phyloP scores from a whole-genome alignment of 73 alveolate genomes.

The Blepharisma stoltei region DNA sequence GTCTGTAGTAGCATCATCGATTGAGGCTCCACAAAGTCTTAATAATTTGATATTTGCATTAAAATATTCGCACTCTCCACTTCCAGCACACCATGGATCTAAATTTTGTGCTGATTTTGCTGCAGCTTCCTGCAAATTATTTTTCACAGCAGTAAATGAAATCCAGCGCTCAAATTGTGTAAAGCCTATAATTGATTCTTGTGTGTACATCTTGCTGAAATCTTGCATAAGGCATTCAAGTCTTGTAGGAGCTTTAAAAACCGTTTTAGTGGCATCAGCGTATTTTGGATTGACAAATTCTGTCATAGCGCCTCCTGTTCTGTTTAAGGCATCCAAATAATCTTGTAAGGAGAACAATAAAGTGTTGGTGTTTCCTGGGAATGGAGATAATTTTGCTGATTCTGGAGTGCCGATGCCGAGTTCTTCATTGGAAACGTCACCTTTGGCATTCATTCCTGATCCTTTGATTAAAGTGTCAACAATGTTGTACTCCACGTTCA shows the following conservation, averaged over 20 bases:
- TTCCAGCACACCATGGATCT: slow-evolving; percentile 83
- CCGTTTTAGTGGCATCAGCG: slow-evolving; percentile 86
- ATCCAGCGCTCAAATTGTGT: slow-evolving; percentile 88
- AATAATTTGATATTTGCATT: slow-evolving; percentile 67
- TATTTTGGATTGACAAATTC: slow-evolving; percentile 99
- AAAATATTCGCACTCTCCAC: slow-evolving; percentile 85
- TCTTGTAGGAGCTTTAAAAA: slow-evolving; percentile 94
- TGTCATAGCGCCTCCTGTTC: slow-evolving; percentile 93
- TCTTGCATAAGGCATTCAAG: slow-evolving; percentile 99
- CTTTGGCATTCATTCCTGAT: slow-evolving; percentile 75
- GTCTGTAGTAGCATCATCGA: slow-evolving; percentile 51
- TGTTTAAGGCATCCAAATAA: slow-evolving; percentile 67
- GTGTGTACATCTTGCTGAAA: slow-evolving; percentile 85
- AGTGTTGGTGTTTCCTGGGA: slow-evolving; percentile 95
- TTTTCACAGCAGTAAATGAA: slow-evolving; percentile 94
- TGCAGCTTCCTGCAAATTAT: slow-evolving; percentile 85
- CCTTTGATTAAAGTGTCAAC: slow-evolving; percentile 82
- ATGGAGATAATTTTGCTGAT: slow-evolving; percentile 74
- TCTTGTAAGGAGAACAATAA: slow-evolving; percentile 65
- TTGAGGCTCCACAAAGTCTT: slow-evolving; percentile 69
- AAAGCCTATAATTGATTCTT: slow-evolving; percentile 84
- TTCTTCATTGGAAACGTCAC: slow-evolving; percentile 77
- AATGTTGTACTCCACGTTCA: slow-evolving; percentile 90
- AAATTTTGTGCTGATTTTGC: slow-evolving; percentile 59
- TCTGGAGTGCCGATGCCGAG: slow-evolving; percentile 29